Conservation (phyloP, 805 yeast species). For the Jamesozyma hellenica region DNA sequence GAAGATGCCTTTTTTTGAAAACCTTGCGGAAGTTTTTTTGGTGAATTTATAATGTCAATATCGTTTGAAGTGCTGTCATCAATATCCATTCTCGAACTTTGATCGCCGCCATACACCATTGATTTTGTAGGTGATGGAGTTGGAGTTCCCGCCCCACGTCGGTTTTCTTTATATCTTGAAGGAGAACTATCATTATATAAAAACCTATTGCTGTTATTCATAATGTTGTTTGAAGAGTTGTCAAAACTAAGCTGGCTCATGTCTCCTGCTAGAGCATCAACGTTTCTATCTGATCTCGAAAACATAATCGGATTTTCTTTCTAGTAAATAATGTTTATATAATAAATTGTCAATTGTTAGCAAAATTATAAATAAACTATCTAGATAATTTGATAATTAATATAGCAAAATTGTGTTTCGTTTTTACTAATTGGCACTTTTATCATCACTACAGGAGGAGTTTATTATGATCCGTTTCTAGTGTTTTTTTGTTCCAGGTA, state of each 20-base stretch:
- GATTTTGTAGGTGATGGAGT: conserved; percentile 27
- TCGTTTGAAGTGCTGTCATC: conserved; percentile 21
- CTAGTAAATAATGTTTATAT: no score
- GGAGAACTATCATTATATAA: conserved; percentile 11
- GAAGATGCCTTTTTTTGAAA: conserved; percentile 51
- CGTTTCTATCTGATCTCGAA: conserved; percentile 22
- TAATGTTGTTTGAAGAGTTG: conserved; percentile 6
- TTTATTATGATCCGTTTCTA: no score
- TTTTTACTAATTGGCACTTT: no score
- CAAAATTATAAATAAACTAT: no score
- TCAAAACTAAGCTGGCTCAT: conserved; percentile 28
- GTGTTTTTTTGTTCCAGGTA: no score
- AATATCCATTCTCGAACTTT: conserved; percentile 28
- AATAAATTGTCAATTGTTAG: not conserved
- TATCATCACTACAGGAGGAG: no score
- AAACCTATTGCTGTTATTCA: conserved; percentile 1
- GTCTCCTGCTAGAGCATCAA: conserved; percentile 29
- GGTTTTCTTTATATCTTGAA: conserved; percentile 10
- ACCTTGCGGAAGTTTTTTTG: conserved; percentile 33
- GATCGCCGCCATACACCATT: conserved; percentile 18
- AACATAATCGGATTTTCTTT: conserved; percentile 9
- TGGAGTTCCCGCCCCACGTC: conserved; percentile 7
- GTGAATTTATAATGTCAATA: conserved; percentile 24
- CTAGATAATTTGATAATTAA: not conserved
- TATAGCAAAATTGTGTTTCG: no score